Base-by-base conservation (phyloP, 306 rosid genomes). In the Pyrus pyrifolia region DNA sequence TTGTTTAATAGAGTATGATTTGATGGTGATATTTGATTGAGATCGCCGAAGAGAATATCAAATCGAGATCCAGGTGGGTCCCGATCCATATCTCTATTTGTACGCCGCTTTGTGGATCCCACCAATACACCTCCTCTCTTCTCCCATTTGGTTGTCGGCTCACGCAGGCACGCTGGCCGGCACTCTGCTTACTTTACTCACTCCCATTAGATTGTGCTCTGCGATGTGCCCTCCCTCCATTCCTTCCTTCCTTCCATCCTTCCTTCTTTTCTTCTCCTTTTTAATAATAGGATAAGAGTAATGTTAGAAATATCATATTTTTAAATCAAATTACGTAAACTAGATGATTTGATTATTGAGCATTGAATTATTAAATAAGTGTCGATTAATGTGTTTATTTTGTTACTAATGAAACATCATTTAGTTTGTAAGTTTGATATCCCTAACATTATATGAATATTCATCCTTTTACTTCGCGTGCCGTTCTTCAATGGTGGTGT, bases 151-250 rank as follows among this genome's bases (percentile, higher is more conserved):
- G 29, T 75, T 81, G 88, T 81, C 88, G 83, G 88, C 77, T 80
- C 88, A 75, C 76, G 79, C 83, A 30, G 42, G 11, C 68, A 64
- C 23, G 68, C 68, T 3, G 78, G 71, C 70, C 78, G 53, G 27
- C 10, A 13, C 38, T 13, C 45, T 78, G 29, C 75, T 29, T 61
- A 60, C 78, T 76, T 72, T 45, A 2, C 81, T 59, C 71, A 42
- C 74, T 59, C 45, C 85, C 86, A 79, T 75, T 70, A 75, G 67
- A 83, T 87, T 59, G 93, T 88, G 93, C 79, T 91, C 81, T 35
- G 84, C 66, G 74, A 85, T 91, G 93, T 68, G 58, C 84, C 82
- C 80, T 73, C 40, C 23, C 23, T 23, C 23, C 23, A 23, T 23
- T 3, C 23, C 31, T 64, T 38, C 25, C 25, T 25, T 25, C 25